A percentile compares a stretch with the other conserved stretches of the same genome.
These are phyloP conservation scores for Bipolaris victoriae DNA, from an alignment of 2,329 filamentous ascomycete species.

Conservation along the genomic window DNA sequence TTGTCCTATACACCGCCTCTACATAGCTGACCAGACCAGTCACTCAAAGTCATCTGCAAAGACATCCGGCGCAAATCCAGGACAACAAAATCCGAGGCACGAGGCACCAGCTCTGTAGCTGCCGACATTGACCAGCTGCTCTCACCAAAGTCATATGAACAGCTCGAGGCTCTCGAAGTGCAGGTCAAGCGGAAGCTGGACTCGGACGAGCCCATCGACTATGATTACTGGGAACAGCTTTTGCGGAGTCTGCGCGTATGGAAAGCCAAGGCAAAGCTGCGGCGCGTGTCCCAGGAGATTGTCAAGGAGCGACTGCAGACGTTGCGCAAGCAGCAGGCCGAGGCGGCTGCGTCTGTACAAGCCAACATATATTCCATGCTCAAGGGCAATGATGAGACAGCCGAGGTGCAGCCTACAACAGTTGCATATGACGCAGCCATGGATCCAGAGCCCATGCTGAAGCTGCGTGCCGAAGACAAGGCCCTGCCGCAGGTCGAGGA, in stretches of 20 bases:
- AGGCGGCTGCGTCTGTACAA: conserved; percentile 66
- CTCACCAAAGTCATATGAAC: conserved; percentile 80
- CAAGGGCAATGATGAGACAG: conserved; percentile 7
- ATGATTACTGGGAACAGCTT: conserved; percentile 96
- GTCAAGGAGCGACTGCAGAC: conserved; percentile 70
- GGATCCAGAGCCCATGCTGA: conserved; percentile 71
- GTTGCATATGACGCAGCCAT: conserved; percentile 51
- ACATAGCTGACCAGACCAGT: conserved; percentile 53
- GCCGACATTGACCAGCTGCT: conserved; percentile 88
- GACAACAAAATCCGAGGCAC: conserved; percentile 67
- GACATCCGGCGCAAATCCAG: conserved; percentile 73
- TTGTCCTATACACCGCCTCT: conserved; percentile 19
- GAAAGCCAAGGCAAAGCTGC: conserved; percentile 88
- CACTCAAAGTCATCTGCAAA: conserved; percentile 81
- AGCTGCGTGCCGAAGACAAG: conserved; percentile 69
- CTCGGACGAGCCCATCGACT: conserved; percentile 90
- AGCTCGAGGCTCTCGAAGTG: conserved; percentile 83
- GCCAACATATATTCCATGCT: conserved; percentile 60
- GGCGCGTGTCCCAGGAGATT: conserved; percentile 77
- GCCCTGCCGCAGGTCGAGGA: conserved; percentile 64
- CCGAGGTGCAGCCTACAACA: conserved; percentile 7
- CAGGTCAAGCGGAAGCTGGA: conserved; percentile 87
- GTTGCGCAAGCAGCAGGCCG: conserved; percentile 70
- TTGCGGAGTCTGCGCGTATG: conserved; percentile 83
- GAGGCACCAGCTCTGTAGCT: conserved; percentile 80